Evolutionary conservation across 305 asterid species (phyloP).

Genomic region (Solanum chacoense): DNA sequence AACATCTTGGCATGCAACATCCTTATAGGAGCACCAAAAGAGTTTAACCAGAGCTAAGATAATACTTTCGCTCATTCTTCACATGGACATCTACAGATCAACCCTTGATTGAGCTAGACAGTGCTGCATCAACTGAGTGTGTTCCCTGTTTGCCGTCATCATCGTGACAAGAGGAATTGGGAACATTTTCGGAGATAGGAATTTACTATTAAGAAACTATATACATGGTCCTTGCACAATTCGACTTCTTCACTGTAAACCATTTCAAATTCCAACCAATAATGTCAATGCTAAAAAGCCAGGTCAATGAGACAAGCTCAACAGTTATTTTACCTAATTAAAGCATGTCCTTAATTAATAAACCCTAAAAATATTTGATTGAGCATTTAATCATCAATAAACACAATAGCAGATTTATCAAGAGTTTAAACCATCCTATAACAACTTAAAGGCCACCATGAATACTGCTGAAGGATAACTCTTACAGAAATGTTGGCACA

Average conservation of each 20-base stretch:
- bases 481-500: constrained; percentile 36
- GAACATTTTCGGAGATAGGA: background rate
- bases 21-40: background rate
- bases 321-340: background rate
- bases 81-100: background rate
- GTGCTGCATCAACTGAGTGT: background rate
- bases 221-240: background rate
- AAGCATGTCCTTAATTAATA: background rate
- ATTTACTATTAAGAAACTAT: background rate
- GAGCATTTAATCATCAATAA: background rate
- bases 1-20: background rate
- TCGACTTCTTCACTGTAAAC: background rate
- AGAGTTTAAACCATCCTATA: background rate
- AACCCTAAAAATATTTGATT: background rate
- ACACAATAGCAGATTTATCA: background rate
- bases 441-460: background rate
- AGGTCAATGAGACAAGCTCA: background rate
- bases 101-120: background rate
- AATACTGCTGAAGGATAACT: constrained; percentile 11
- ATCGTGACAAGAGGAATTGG: background rate
- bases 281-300: background rate
- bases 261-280: background rate
- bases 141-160: background rate
- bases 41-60: background rate
- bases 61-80: background rate